Evolutionary conservation across 257 asterid species (phyloP), one percentile per base, ranked within the genome.

Genomic region (Forsythia suspensa): DNA sequence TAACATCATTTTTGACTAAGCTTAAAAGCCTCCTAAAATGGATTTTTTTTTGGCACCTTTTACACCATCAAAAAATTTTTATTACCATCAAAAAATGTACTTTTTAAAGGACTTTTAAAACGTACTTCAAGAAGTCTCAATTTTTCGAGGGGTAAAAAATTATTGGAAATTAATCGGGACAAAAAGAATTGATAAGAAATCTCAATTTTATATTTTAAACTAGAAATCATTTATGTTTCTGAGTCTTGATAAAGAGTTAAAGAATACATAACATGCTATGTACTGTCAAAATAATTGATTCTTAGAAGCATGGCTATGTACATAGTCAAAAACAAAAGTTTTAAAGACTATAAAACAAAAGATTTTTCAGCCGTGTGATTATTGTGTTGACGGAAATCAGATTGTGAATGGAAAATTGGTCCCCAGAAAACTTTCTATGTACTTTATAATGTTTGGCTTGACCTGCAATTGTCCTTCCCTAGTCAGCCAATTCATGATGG

Each of bases 401-500:
- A 20, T 52, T 10, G 37, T 61, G 15, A 21, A 75, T 42, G 34
- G 73, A 67, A 75, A 78, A 46, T 42, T 78, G 80, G 71, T 70
- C 84, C 84, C 42, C 46, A 70, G 29, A 66, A 65, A 21, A 59
- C 70, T 59, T 80, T 72, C 74, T 78, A 65, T 43, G 76, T 80
- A 24, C 38, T 74, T 43, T 18, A 82, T 85, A 48, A 85, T 80
- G 77, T 75, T 59, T 74, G 83, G 68, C 78, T 81, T 82, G 88
- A 74, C 82, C 41, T 15, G 76, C 1, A 8, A 42, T 51, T 80
- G 76, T 75, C 73, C 80, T 70, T 51, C 44, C 69, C 52, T 0
- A 68, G 48, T 80, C 81, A 65, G 20, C 81, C 8, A 57, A 41
- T 74, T 76, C 68, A 63, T 63, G 1, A 63, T 61, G 69, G 38